Conservation (phyloP, 495 filamentous ascomycete genomes). For the Penicillium alfredii region DNA sequence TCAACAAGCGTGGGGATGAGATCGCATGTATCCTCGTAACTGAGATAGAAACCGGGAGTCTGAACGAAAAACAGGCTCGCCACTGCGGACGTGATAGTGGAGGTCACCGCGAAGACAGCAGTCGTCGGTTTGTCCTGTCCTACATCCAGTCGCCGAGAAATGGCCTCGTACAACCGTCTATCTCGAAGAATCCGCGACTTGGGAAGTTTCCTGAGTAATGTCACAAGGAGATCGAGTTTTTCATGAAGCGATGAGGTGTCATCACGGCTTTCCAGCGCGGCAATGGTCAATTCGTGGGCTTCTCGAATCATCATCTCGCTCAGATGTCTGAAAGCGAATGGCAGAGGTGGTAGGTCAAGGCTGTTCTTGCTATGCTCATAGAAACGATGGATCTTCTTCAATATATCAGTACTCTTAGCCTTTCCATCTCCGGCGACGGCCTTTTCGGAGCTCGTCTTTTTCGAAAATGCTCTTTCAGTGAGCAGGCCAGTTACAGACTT, state of each 20-base stretch:
- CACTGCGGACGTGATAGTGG: slow-evolving; percentile 56
- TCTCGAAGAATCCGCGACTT: slow-evolving; percentile 48
- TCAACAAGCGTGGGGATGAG: slow-evolving; percentile 62
- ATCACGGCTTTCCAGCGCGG: slow-evolving; percentile 24
- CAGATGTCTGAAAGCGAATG: slow-evolving; percentile 51
- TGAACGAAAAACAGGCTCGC: slow-evolving; percentile 56
- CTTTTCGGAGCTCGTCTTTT: slow-evolving; percentile 27
- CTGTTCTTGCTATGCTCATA: slow-evolving; percentile 49
- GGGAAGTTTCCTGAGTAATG: slow-evolving; percentile 53
- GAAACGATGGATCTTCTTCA: slow-evolving; percentile 57
- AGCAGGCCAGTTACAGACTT: slow-evolving; percentile 49
- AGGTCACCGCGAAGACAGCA: slow-evolving; percentile 38
- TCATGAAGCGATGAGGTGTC: slow-evolving; percentile 30
- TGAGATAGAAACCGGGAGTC: slow-evolving; percentile 42
- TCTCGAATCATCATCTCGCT: slow-evolving; percentile 58
- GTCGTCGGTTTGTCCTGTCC: slow-evolving; percentile 23
- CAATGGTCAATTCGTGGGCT: slow-evolving; percentile 48
- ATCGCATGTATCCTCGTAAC: slow-evolving; percentile 52
- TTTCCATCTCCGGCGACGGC: slow-evolving; percentile 7
- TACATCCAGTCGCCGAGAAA: slow-evolving; percentile 34
- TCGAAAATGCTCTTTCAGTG: slow-evolving; percentile 63
- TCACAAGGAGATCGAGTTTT: slow-evolving; percentile 45
- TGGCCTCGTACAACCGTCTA: slow-evolving; percentile 48
- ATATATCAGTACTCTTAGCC: slow-evolving; percentile 38
- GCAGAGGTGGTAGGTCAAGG: slow-evolving; percentile 42